phyloP scores from a whole-genome alignment of 306 rosid genomes.

The Cicer chorassanicum region DNA sequence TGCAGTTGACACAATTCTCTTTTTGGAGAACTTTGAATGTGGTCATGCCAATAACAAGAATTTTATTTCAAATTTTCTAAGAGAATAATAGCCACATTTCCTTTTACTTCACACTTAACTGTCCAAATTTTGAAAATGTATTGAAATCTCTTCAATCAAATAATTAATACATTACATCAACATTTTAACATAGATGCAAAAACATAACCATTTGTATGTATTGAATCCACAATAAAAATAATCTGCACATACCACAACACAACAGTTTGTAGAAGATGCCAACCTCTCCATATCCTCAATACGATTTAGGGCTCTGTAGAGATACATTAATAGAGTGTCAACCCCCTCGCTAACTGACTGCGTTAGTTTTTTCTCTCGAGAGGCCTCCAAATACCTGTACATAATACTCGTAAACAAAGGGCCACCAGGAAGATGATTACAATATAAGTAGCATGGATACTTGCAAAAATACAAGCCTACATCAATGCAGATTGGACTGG shows the following conservation, averaged over 20 bases:
- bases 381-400: constrained; percentile 84
- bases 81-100: constrained; percentile 15
- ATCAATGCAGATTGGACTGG: constrained; percentile 2
- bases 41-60: constrained; percentile 18
- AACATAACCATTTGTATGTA: constrained; percentile 39
- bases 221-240: constrained; percentile 47
- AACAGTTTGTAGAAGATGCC: constrained; percentile 85
- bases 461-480: background rate
- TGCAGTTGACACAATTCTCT: constrained; percentile 13
- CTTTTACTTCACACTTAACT: constrained; percentile 15
- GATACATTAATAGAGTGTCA: constrained; percentile 89
- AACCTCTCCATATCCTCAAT: constrained; percentile 85
- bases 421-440: background rate
- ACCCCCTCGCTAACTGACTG: constrained; percentile 84
- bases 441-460: background rate
- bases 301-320: constrained; percentile 84
- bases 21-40: constrained; percentile 16
- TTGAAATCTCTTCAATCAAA: constrained; percentile 34
- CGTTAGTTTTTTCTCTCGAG: constrained; percentile 63
- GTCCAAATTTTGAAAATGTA: constrained; percentile 20
- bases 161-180: constrained; percentile 24
- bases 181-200: constrained; percentile 22
- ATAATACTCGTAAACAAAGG: constrained; percentile 39
- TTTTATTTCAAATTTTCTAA: background rate
- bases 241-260: constrained; percentile 77